Base-by-base conservation (phyloP, 345 rosid genomes). In the Citrus medica region DNA sequence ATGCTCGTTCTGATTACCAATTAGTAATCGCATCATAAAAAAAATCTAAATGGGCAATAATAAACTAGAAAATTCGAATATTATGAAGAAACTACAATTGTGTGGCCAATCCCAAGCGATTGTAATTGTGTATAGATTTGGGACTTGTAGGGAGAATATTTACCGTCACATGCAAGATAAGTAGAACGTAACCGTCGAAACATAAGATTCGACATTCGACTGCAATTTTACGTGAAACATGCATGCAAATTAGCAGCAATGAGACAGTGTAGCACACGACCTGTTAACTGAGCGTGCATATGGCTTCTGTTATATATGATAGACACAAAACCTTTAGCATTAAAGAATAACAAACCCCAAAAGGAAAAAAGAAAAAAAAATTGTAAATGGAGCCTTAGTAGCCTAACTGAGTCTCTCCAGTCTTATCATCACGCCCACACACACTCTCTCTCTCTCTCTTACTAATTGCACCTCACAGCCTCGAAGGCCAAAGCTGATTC, bases 191-290 rank as follows among this genome's bases (percentile, higher is more conserved):
- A 79, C 65, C 9, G 35, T 9, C 13, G 13, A 65, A 37, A 38
- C 19, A 67, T 3, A 46, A 2, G 27, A n/a, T 24, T 35, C 62
- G 24, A 60, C 9, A 16, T 42, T 33, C 63, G 24, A 27, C 9
- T 16, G 19, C 1, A 30, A 17, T 6, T 71, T 77, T 77, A 77
- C 81, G 78, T 82, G 53, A 21, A 73, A 82, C 77, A 68, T 78
- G 84, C 80, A 84, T 81, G 84, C 72, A 78, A 62, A n/a, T 59
- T 75, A 60, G 32, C 53, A 0, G 38, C 42, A 51, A 35, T 9
- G 66, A 35, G 46, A 67, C 71, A 62, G 70, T 84, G 84, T 60
- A 28, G 25, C 46, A 61, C 82, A 78, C 84, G 73, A 21, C 58
- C 70, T 17, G 27, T 48, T 30, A n/a, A 59, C 59, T 21, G 82